phyloP scores from a whole-genome alignment of 257 asterid genomes.

The Vinca minor region DNA sequence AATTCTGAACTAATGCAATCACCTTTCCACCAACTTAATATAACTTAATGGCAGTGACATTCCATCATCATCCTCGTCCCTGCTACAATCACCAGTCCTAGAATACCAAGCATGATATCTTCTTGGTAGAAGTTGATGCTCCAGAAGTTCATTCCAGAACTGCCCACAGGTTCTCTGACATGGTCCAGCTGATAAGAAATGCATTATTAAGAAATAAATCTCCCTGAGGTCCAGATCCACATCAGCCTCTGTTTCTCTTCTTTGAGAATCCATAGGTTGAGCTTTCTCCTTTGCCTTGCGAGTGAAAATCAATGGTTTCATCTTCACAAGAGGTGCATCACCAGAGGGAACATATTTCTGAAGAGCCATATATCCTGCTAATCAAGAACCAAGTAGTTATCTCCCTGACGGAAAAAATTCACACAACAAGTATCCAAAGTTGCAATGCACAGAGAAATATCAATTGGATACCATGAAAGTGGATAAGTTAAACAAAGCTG shows the following conservation, averaged over 20 bases:
- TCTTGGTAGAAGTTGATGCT: constrained; percentile 94
- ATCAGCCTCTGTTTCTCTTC: constrained; percentile 45
- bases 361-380: constrained; percentile 76
- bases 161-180: constrained; percentile 89
- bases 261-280: constrained; percentile 41
- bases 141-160: constrained; percentile 94
- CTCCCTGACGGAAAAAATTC: background rate
- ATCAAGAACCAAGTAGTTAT: background rate
- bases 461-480: background rate
- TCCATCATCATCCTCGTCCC: constrained; percentile 89
- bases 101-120: constrained; percentile 98
- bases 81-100: constrained; percentile 59
- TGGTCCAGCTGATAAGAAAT: constrained; percentile 94
- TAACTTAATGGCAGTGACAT: constrained; percentile 79
- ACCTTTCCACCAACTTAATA: constrained; percentile 77
- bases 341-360: constrained; percentile 57
- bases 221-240: constrained; percentile 79
- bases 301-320: constrained; percentile 58
- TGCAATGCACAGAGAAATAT: background rate
- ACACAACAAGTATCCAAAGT: background rate
- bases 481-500: background rate
- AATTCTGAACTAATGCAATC: constrained; percentile 6
- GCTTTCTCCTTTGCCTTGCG: constrained; percentile 58
- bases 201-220: constrained; percentile 91
- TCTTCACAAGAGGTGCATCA: constrained; percentile 47